Base-by-base conservation (phyloP, 78 protist genomes). In the Anaeramoeba ignava region DNA sequence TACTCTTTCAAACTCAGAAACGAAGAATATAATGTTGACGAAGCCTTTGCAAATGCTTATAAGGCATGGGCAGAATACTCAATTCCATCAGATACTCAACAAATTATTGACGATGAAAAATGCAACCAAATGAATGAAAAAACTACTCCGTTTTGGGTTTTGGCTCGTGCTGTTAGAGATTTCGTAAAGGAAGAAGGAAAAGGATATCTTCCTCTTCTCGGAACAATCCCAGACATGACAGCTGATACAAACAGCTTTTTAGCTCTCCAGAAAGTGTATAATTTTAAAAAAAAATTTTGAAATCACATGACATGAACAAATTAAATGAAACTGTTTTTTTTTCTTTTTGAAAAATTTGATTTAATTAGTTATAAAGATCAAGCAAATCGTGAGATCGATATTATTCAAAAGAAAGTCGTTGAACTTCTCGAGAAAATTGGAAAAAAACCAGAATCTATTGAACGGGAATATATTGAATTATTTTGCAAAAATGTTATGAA, bases 151-250 rank as follows among this genome's bases (percentile, higher is more conserved):
- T 93, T 93, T 78, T 93, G 95, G 95, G 78, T 92, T 1, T 27
- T 93, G 78, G 91, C 82, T 36, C 79, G 85, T 3, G 94, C 94
- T 12, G 54, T 93, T 39, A 78, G 82, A 3, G 67, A 42, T 0
- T 93, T 93, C 54, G 89, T 90, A 39, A 87, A 83, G 31, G 41
- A 31, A 37, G 91, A 93, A 81, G 88, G 88, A 31, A 12, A 33
- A 33, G 88, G 83, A 23, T 33, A 33, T 0, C 84, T 93, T 31
- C 94, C 96, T 40, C 86, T 93, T 17, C 41, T 39, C 27, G 96
- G 96, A 40, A 39, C 83, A 37, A 33, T 93, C 2, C 96, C 96
- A 40, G 96, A 93, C 88, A 90, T 93, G 91, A 80, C 81, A 1
- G 85, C 94, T 3, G 90, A 87, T 38, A 90, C 94, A 17, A 79